Percentiles rank a stretch among this genome's conserved stretches.
Conservation (phyloP, 2,329 filamentous ascomycete genomes). For the Botryotinia narcissicola region DNA sequence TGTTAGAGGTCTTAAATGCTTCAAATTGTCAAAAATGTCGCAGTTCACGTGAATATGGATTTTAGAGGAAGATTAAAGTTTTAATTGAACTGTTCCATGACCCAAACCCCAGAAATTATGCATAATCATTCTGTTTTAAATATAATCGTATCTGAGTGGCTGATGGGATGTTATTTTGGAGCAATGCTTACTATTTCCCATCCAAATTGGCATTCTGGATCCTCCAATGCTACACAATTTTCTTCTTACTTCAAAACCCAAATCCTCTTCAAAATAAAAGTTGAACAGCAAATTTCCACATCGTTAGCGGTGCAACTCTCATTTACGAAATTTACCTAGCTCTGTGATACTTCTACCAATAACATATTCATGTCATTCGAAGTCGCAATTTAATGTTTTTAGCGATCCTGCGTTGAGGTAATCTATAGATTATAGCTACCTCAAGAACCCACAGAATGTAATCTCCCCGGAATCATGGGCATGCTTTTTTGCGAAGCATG, state of each 20-base stretch:
- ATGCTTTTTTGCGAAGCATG: background rate
- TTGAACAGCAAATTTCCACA: conserved; percentile 18
- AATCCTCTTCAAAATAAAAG: background rate
- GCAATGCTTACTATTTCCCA: background rate
- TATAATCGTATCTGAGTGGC: background rate
- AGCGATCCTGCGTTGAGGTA: background rate
- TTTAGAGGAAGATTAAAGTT: background rate
- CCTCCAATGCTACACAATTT: conserved; percentile 11
- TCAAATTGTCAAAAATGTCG: background rate
- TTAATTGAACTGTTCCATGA: background rate
- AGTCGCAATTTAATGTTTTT: background rate
- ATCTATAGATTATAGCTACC: background rate
- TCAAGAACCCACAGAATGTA: conserved; percentile 11
- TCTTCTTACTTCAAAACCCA: background rate
- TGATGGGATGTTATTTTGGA: conserved; percentile 1
- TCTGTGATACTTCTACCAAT: background rate
- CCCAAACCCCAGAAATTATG: background rate
- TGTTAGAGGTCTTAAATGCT: background rate
- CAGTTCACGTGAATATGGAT: background rate
- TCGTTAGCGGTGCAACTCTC: background rate
- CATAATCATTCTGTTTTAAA: background rate
- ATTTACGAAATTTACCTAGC: background rate
- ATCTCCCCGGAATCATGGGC: conserved; percentile 1
- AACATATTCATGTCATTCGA: background rate
- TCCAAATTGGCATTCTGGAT: background rate